Percentiles rank a stretch among this genome's conserved stretches.
Conservation (phyloP, 2,329 filamentous ascomycete species). For the Cladosporium sp. region DNA sequence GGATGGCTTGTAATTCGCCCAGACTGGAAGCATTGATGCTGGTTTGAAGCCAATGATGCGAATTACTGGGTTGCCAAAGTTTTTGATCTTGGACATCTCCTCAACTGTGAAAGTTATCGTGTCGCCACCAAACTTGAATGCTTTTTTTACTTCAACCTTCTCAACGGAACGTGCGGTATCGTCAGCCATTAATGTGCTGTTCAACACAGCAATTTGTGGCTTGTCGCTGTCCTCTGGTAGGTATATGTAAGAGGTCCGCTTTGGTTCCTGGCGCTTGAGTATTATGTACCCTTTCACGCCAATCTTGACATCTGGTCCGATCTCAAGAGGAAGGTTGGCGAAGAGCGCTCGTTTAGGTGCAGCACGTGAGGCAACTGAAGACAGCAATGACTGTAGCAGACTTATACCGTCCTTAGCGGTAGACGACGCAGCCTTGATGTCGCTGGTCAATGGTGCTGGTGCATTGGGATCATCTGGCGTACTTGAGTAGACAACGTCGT, state of each 20-base stretch:
- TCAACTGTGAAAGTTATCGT: conserved; percentile 81
- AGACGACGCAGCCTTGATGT: conserved; percentile 53
- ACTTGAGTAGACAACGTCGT: conserved; percentile 85
- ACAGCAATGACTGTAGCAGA: conserved; percentile 73
- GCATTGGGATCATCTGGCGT: conserved; percentile 67
- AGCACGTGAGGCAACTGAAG: conserved; percentile 86
- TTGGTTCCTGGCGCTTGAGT: conserved; percentile 76
- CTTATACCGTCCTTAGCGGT: conserved; percentile 71
- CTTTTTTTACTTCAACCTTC: conserved; percentile 78
- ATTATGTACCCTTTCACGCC: conserved; percentile 92
- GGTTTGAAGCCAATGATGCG: conserved; percentile 94
- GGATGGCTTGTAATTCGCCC: conserved; percentile 81
- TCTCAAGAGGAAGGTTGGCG: conserved; percentile 78
- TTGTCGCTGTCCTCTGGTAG: conserved; percentile 68
- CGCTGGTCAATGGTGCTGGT: conserved; percentile 49
- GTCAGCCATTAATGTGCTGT: conserved; percentile 71
- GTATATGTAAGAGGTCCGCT: conserved; percentile 82
- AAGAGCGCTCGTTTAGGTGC: conserved; percentile 82
- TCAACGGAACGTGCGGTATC: conserved; percentile 74
- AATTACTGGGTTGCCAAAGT: conserved; percentile 78
- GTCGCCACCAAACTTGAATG: conserved; percentile 93
- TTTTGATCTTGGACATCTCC: conserved; percentile 70
- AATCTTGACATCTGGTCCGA: conserved; percentile 78
- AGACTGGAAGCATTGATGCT: conserved; percentile 66
- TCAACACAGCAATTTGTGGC: conserved; percentile 70